phyloP scores from a whole-genome alignment of 2,329 filamentous ascomycete genomes.

The Immersiporthe knoxdaviesiana region DNA sequence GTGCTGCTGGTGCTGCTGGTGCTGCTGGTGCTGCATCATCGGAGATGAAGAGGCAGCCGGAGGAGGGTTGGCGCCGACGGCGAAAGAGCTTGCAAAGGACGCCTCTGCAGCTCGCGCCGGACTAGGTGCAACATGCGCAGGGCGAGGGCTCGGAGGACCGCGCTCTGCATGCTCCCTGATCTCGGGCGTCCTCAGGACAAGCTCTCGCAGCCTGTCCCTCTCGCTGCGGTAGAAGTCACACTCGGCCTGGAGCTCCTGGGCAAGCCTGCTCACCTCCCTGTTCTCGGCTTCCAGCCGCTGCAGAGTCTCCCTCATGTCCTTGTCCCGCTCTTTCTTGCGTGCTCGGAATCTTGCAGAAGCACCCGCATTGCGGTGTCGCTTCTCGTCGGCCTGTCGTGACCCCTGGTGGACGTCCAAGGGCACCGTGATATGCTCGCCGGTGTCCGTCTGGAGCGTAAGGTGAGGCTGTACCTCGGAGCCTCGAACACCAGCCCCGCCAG shows the following conservation, averaged over 20 bases:
- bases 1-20: conserved; percentile 30
- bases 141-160: conserved; percentile 55
- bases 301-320: conserved; percentile 70
- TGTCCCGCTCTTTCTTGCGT: conserved; percentile 81
- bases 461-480: conserved; percentile 29
- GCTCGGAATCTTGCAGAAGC: conserved; percentile 82
- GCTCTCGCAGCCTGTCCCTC: conserved; percentile 70
- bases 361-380: conserved; percentile 81
- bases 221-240: conserved; percentile 75
- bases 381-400: conserved; percentile 82
- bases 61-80: conserved; percentile 22
- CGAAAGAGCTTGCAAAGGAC: conserved; percentile 23
- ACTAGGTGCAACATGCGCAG: conserved; percentile 31
- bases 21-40: conserved; percentile 31
- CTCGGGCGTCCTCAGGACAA: conserved; percentile 63
- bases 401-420: conserved; percentile 81
- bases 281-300: conserved; percentile 70
- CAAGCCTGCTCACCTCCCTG: conserved; percentile 62
- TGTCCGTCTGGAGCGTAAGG: conserved; percentile 30
- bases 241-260: conserved; percentile 62
- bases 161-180: conserved; percentile 56
- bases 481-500: conserved; percentile 19
- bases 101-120: conserved; percentile 24
- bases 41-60: conserved; percentile 35
- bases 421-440: conserved; percentile 55